Evolutionary conservation across 129 eudicot genomes (phyloP), one percentile per base, ranked within the genome.

Genomic region (Chrysanthemum lavandulifolium): DNA sequence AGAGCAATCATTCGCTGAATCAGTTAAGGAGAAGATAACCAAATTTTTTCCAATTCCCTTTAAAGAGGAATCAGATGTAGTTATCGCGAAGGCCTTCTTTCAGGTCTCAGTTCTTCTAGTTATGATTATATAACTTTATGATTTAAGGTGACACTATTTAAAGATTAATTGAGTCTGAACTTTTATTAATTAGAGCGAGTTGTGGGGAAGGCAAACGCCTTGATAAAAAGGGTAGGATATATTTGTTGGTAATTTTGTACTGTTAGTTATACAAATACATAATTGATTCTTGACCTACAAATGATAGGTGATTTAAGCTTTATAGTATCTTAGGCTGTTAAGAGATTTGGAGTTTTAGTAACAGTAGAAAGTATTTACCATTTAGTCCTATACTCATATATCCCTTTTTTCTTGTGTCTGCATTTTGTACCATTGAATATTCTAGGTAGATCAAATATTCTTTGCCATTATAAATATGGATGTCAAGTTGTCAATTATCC

Each of bases 71-170:
- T 82, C 96, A 40, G 99, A 95, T 71, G 94, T 95, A 64, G 80
- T 83, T 43, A 91, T 95, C 58, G 97, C 97, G 3, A 88, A 94
- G 77, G 86, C 91, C 54, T 91, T 95, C 83, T 91, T 95, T 80
- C 99, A 95, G 99, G 99, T 94, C 58, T 31, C 50, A 59, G 10
- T 55, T 13, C 48, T 29, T 61, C 14, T 16, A 0, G 48, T 61
- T 61, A 27, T 3, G 31, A 61, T 59, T 19, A 19, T 19, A 19
- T 19, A 19, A 19, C 21, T 19, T 19, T 19, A 19, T 19, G 21
- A 19, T 19, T 19, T 19, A 19, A 19, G 21, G 21, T 19, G n/a
- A 19, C 21, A 19, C 21, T 19, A 19, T 19, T 19, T 19, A 19
- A 19, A 19, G 21, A 19, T 19, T 19, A 19, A 19, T 19, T 19